Evolutionary conservation across 169 alveolate species (phyloP).

Genomic region (Plasmodium malariae): DNA sequence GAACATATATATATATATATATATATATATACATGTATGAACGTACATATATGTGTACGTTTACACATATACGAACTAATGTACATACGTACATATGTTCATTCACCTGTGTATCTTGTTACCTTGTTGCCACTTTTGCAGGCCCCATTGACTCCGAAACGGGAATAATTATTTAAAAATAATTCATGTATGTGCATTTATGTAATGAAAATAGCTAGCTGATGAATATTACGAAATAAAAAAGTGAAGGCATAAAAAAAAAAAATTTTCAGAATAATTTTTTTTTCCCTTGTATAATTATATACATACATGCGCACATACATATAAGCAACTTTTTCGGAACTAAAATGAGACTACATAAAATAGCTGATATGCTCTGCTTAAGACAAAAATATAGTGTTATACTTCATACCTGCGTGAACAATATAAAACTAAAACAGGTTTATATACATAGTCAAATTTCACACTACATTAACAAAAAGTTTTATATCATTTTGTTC

Average conservation of each 20-base stretch:
- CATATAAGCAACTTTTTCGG: no score
- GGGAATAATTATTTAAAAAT: constrained; percentile 40
- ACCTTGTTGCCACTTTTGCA: not conserved
- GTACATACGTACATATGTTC: not conserved
- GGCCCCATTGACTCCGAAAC: constrained; percentile 64
- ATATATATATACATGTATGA: not conserved
- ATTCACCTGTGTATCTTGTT: not conserved
- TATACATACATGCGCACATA: no score
- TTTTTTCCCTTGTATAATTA: no score
- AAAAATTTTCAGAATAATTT: no score
- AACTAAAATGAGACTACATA: not conserved
- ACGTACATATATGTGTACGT: not conserved
- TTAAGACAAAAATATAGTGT: no score
- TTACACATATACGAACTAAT: not conserved
- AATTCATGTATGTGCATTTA: not conserved
- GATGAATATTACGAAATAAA: not conserved
- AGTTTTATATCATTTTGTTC: no score
- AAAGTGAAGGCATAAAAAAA: not conserved
- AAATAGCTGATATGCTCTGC: no score
- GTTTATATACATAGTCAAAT: no score
- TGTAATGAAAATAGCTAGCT: no score
- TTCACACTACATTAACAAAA: no score
- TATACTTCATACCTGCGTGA: no score
- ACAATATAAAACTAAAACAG: no score
- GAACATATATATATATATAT: not conserved